phyloP scores from a whole-genome alignment of 495 filamentous ascomycete species.

The Aspergillus homomorphus region DNA sequence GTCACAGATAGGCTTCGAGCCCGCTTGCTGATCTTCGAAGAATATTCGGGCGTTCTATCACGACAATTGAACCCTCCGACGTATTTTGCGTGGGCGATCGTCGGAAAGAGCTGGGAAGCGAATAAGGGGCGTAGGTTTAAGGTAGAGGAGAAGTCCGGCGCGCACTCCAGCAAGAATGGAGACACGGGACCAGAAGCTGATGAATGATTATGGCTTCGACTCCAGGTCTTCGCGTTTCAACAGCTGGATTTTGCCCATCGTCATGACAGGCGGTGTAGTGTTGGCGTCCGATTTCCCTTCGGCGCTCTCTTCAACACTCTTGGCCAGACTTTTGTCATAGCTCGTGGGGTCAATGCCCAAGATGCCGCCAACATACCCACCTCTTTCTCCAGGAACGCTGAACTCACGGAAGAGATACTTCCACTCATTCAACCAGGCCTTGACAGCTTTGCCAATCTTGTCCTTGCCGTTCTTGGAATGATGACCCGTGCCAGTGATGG shows the following conservation, averaged over 20 bases:
- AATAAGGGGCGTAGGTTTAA: background rate
- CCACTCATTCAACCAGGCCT: conserved; percentile 91
- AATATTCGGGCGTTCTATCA: background rate
- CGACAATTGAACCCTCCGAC: background rate
- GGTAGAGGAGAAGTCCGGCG: background rate
- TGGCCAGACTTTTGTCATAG: conserved; percentile 66
- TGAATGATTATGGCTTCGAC: conserved; percentile 25
- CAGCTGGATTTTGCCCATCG: conserved; percentile 48
- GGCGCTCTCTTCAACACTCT: conserved; percentile 23
- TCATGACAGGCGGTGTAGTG: conserved; percentile 26
- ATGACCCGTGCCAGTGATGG: conserved; percentile 94
- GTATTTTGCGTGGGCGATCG: background rate
- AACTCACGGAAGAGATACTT: conserved; percentile 95
- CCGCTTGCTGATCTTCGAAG: background rate
- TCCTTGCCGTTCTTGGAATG: conserved; percentile 99
- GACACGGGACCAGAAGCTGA: background rate
- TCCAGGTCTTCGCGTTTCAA: conserved; percentile 46
- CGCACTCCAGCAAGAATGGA: background rate
- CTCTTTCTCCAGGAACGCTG: conserved; percentile 83
- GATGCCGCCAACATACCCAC: conserved; percentile 81
- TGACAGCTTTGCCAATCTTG: conserved; percentile 93
- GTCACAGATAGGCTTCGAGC: background rate
- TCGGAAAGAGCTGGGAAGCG: background rate
- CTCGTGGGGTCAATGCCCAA: conserved; percentile 88
- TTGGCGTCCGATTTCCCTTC: conserved; percentile 25